Evolutionary conservation across 192 early-diverging fungal species (phyloP).

Genomic region (Umbelopsis isabellina): DNA sequence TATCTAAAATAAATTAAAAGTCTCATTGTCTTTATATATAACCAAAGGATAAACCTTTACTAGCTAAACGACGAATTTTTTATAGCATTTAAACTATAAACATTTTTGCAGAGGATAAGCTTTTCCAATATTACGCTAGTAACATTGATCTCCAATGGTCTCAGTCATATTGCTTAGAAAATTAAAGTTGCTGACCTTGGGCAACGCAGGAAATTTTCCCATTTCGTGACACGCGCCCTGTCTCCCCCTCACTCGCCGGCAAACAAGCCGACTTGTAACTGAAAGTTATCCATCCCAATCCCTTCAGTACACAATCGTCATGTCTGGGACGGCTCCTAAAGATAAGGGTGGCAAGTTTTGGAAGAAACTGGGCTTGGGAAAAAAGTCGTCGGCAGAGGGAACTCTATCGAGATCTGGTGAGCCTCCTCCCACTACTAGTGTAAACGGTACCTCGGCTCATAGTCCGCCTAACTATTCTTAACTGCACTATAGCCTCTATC

Average conservation of each 20-base stretch:
- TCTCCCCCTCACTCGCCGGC: not conserved
- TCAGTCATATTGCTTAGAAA: no score
- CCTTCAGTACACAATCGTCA: not conserved
- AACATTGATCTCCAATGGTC: no score
- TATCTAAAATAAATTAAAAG: no score
- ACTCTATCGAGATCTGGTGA: constrained; percentile 12
- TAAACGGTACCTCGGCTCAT: not conserved
- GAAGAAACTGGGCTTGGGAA: constrained; percentile 34
- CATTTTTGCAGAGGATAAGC: no score
- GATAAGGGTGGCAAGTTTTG: constrained; percentile 36
- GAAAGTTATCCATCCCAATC: not conserved
- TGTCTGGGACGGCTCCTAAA: constrained; percentile 27
- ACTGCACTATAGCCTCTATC: not conserved
- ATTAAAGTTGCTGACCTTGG: no score
- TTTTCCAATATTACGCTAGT: no score
- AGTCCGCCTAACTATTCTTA: not conserved
- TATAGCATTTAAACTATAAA: no score
- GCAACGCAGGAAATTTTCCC: no score
- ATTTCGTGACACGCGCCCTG: not conserved
- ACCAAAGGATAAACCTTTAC: no score
- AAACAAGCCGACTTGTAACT: no score
- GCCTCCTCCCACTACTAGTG: not conserved
- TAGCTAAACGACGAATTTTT: no score
- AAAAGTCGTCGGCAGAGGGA: constrained; percentile 16
- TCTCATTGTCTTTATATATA: no score